These are phyloP conservation scores for Cladosporium halotolerans DNA, from an alignment of 2,329 filamentous ascomycete genomes.

Conservation along the genomic window DNA sequence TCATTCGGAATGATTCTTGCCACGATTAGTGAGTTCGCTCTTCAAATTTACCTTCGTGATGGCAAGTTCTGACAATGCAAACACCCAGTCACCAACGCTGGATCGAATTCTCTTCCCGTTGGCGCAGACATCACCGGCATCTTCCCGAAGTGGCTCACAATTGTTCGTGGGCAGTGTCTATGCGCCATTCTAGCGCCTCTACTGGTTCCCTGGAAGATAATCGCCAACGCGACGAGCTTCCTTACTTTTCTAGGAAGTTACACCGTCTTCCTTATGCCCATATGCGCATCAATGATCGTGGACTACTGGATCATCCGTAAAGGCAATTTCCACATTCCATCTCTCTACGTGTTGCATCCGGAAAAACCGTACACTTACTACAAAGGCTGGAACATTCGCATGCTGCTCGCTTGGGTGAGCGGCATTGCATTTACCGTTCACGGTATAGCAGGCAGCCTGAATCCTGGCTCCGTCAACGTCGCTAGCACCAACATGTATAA, in stretches of 20 bases:
- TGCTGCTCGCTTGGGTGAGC: constrained; percentile 17
- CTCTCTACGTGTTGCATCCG: constrained; percentile 26
- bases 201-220: constrained; percentile 39
- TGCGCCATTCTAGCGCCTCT: constrained; percentile 34
- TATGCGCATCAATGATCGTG: constrained; percentile 34
- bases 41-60: too few relatives aligned
- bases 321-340: constrained; percentile 37
- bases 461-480: neutral
- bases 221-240: constrained; percentile 36
- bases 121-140: constrained; percentile 39
- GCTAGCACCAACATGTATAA: constrained; percentile 4
- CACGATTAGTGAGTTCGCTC: constrained; percentile 15
- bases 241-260: constrained; percentile 40
- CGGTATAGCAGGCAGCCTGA: neutral
- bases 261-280: constrained; percentile 38
- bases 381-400: constrained; percentile 19
- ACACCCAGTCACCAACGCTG: constrained; percentile 35
- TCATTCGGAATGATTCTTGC: constrained; percentile 4
- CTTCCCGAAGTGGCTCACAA: constrained; percentile 38
- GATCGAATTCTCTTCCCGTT: constrained; percentile 37
- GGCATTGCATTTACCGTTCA: constrained; percentile 15
- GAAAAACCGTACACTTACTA: constrained; percentile 18
- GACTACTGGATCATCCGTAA: constrained; percentile 37
- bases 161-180: constrained; percentile 38
- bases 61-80: too few relatives aligned